Percentiles rank a stretch among this genome's conserved stretches.
Evolutionary conservation across 1,284 basidiomycete species (phyloP).

Genomic region (Porogramme epimiltina): DNA sequence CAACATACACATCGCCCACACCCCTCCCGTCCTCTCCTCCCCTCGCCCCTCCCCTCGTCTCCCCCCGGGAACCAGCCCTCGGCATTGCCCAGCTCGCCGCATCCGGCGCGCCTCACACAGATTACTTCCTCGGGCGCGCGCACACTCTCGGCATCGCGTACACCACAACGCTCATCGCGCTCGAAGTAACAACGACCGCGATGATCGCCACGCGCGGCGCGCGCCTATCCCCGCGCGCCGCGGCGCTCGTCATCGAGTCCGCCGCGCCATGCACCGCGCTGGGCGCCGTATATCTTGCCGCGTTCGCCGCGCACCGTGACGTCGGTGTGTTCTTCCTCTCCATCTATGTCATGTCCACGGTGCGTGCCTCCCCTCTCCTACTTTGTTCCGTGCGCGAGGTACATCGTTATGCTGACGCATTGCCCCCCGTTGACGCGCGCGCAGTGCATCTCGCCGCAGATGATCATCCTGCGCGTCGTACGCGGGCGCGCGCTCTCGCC

Average conservation of each 20-base stretch:
- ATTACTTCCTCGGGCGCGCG: constrained; percentile 20
- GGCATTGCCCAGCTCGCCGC: constrained; percentile 18
- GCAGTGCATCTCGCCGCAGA: constrained; percentile 35
- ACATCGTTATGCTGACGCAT: not conserved
- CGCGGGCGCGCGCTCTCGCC: constrained; percentile 34
- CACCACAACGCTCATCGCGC: constrained; percentile 16
- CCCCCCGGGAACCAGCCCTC: constrained; percentile 13
- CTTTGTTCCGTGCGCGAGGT: not conserved
- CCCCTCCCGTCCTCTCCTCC: no score
- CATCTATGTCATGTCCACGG: constrained; percentile 21
- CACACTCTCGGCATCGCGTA: constrained; percentile 16
- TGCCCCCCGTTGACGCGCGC: not conserved
- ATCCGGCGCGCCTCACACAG: constrained; percentile 11
- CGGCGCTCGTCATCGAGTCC: constrained; percentile 18
- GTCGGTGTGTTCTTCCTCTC: constrained; percentile 18
- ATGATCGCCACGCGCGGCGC: constrained; percentile 6
- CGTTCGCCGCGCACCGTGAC: constrained; percentile 12
- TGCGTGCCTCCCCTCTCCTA: constrained; percentile 2
- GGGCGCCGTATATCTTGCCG: constrained; percentile 16
- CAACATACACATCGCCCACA: not conserved
- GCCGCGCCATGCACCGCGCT: constrained; percentile 10
- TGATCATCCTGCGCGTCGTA: constrained; percentile 36
- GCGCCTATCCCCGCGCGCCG: constrained; percentile 15
- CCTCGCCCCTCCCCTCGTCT: not conserved
- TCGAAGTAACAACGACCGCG: constrained; percentile 16